Conservation (phyloP, 2,329 filamentous ascomycete genomes). For the Aspergillus sp. region DNA sequence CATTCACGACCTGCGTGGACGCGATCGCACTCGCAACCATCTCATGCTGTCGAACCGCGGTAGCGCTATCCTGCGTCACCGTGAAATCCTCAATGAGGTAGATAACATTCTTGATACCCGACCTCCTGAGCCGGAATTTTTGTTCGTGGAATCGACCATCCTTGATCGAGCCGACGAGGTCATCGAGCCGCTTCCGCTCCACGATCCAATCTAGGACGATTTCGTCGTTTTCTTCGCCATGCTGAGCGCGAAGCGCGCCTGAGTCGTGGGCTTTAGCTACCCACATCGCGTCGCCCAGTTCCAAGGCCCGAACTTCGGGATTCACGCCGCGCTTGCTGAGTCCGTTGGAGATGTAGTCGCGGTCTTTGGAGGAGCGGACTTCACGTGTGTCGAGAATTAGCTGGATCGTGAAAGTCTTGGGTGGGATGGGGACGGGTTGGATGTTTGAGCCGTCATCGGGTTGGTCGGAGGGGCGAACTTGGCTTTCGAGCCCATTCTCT, state of each 20-base stretch:
- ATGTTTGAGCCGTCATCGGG: conserved; percentile 28
- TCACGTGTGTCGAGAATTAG: conserved; percentile 69
- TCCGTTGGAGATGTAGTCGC: conserved; percentile 68
- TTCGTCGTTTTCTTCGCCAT: conserved; percentile 53
- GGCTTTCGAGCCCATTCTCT: not conserved
- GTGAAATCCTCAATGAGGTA: conserved; percentile 70
- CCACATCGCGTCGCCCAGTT: conserved; percentile 71
- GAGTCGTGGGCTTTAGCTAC: conserved; percentile 63
- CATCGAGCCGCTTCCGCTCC: conserved; percentile 72
- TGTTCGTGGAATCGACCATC: conserved; percentile 78
- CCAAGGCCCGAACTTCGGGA: conserved; percentile 59
- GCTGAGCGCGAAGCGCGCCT: conserved; percentile 41
- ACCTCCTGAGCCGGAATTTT: conserved; percentile 67
- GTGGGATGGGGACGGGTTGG: conserved; percentile 53
- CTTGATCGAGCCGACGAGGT: conserved; percentile 71
- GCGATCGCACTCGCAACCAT: conserved; percentile 65
- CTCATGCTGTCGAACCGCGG: conserved; percentile 51
- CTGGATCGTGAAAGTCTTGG: conserved; percentile 62
- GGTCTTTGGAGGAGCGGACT: conserved; percentile 61
- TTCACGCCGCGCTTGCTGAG: conserved; percentile 57
- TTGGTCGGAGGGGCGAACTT: not conserved
- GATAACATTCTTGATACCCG: conserved; percentile 65
- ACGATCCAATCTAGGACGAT: conserved; percentile 72
- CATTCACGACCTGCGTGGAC: conserved; percentile 68
- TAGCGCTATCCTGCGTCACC: conserved; percentile 45